phyloP scores from a whole-genome alignment of 805 yeast genomes.

The Lipomyces kockii region DNA sequence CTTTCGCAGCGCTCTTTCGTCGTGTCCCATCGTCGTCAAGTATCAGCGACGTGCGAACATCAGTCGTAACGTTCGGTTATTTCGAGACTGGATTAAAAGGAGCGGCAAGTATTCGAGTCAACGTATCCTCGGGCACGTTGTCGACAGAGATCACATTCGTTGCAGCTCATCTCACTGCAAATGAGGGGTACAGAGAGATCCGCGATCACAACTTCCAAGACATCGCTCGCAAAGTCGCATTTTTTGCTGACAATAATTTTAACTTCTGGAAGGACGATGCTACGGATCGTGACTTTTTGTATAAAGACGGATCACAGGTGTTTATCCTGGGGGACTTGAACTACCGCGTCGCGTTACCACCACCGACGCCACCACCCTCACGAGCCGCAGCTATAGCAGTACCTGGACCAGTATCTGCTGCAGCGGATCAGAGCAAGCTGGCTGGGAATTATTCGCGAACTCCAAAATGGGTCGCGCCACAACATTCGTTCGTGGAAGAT shows the following conservation, averaged over 20 bases:
- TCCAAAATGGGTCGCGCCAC: conserved; percentile 24
- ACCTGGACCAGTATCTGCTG: not conserved
- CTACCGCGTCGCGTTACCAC: conserved; percentile 54
- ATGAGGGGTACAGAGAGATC: conserved; percentile 63
- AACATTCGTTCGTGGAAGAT: conserved; percentile 38
- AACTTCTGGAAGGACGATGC: conserved; percentile 8
- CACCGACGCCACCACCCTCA: not conserved
- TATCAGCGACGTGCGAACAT: conserved; percentile 33
- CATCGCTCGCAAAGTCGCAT: conserved; percentile 59
- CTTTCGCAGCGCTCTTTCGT: conserved; percentile 41
- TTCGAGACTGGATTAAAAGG: conserved; percentile 74
- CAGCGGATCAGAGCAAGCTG: not conserved
- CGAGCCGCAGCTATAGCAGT: conserved; percentile 1
- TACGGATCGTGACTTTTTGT: conserved; percentile 53
- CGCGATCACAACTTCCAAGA: conserved; percentile 60
- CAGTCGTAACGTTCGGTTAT: conserved; percentile 52
- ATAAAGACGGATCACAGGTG: conserved; percentile 60
- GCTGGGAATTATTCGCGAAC: not conserved
- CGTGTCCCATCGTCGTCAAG: conserved; percentile 46
- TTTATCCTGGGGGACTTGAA: conserved; percentile 87
- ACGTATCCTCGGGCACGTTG: conserved; percentile 36
- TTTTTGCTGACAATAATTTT: conserved; percentile 47
- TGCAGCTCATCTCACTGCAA: conserved; percentile 74
- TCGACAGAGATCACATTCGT: conserved; percentile 62
- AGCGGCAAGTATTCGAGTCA: conserved; percentile 65